Evolutionary conservation across 805 yeast species (phyloP), one percentile per base, ranked within the genome.

Genomic region (Kazachstania taianensis): DNA sequence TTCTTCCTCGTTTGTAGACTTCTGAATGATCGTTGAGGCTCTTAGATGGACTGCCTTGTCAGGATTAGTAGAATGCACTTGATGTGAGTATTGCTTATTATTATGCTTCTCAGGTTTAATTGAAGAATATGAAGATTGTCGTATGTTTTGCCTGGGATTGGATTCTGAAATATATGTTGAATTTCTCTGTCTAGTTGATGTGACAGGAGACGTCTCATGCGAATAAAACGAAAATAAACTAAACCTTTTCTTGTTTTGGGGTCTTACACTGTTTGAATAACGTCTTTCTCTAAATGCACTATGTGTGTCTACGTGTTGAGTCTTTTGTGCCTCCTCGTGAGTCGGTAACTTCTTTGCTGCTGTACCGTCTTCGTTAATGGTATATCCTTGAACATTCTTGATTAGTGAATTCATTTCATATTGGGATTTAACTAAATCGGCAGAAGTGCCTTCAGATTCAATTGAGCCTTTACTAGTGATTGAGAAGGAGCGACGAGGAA

Each of bases 161-260:
- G 25, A 22, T n/a, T 9, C 17, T 10, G 29, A 12, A n/a, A 26
- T 15, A 13, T 26, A 26, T 15, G 29, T 13, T 12, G 29, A 26
- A 13, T 26, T 26, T 13, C 32, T 24, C 12, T 25, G 17, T 7
- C 18, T 22, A 13, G 8, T 9, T 4, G 12, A n/a, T n/a, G 16
- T 10, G 8, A n/a, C 15, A 8, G 40, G 18, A 7, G 22, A 4
- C 7, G 16, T 13, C 17, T 48, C 45, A 14, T 49, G 33, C 4
- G 53, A 45, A 37, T 60, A 57, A 44, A 62, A 57, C 3, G 70
- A 62, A 22, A 65, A 42, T 33, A 66, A 52, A 44, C 70, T 65
- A 43, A 65, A 66, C 41, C 72, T 52, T 42, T 65, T 66, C 20
- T 20, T 33, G 10, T 26, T 20, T 3, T 29, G 13, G 7, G 32